Percentiles rank a stretch among this genome's conserved stretches.
These are phyloP conservation scores for Hypoxylon intermedium DNA, from an alignment of 495 filamentous ascomycete species.

Conservation along the genomic window DNA sequence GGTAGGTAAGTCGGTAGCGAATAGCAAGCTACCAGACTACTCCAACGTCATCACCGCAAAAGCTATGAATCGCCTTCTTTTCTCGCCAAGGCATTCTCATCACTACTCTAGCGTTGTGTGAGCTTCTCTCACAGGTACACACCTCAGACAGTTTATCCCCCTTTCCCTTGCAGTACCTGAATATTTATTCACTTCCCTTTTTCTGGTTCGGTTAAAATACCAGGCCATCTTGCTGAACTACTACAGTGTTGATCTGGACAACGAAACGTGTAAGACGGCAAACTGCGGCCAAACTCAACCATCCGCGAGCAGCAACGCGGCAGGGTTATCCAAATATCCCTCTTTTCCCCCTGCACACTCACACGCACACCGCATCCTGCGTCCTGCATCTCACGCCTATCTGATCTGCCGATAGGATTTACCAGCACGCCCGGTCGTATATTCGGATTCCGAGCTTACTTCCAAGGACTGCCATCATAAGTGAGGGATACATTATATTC, in stretches of 20 bases:
- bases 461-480: background rate
- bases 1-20: background rate
- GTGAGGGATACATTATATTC: conserved; percentile 10
- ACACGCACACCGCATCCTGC: background rate
- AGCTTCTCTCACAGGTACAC: too few relatives aligned
- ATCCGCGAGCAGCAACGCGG: background rate
- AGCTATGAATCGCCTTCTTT: too few relatives aligned
- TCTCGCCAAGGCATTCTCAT: too few relatives aligned
- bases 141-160: too few relatives aligned
- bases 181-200: too few relatives aligned
- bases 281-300: conserved; percentile 1
- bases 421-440: conserved; percentile 23
- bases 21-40: too few relatives aligned
- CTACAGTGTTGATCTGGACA: too few relatives aligned
- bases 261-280: background rate
- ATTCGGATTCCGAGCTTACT: conserved; percentile 23
- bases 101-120: too few relatives aligned
- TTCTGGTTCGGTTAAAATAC: too few relatives aligned
- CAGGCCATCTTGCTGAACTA: too few relatives aligned
- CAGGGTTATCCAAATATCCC: conserved; percentile 8
- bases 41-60: too few relatives aligned
- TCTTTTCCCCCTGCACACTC: conserved; percentile 17
- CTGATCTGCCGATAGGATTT: conserved; percentile 32
- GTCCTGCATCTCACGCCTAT: conserved; percentile 13
- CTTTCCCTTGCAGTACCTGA: too few relatives aligned